phyloP scores from a whole-genome alignment of 2,329 filamentous ascomycete genomes.

The Ustulina deusta region DNA sequence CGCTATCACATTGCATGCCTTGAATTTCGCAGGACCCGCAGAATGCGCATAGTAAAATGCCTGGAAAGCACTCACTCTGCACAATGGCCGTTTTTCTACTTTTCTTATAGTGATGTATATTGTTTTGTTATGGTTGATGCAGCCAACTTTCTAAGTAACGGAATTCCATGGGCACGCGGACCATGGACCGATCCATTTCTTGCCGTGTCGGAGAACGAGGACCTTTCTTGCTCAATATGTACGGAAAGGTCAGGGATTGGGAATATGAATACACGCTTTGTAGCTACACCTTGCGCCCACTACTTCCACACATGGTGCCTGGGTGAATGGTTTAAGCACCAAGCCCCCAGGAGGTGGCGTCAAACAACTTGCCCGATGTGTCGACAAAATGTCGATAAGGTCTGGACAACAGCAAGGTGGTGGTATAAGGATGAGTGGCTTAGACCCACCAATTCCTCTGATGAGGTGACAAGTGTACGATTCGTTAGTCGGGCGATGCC shows the following conservation, averaged over 20 bases:
- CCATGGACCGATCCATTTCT: background rate
- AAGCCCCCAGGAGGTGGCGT: background rate
- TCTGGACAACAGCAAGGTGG: background rate
- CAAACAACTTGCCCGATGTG: background rate
- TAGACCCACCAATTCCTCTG: background rate
- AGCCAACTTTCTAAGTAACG: background rate
- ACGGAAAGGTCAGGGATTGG: background rate
- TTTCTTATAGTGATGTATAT: background rate
- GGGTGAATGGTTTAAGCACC: background rate
- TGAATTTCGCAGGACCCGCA: background rate
- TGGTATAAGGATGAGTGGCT: background rate
- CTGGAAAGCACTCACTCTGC: background rate
- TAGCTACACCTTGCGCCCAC: background rate
- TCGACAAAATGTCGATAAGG: background rate
- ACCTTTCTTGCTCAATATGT: background rate
- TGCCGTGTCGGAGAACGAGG: background rate
- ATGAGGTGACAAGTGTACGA: background rate
- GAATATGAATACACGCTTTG: background rate
- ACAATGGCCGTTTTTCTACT: background rate
- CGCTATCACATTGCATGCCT: background rate
- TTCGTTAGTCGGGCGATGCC: background rate
- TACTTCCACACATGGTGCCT: background rate
- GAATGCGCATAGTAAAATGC: background rate
- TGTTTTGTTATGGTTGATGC: background rate
- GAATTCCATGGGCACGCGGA: background rate